A percentile compares a stretch with the other conserved stretches of the same genome.
Conservation (phyloP, 2,329 filamentous ascomycete species). For the Penicillium aurantiogriseum region DNA sequence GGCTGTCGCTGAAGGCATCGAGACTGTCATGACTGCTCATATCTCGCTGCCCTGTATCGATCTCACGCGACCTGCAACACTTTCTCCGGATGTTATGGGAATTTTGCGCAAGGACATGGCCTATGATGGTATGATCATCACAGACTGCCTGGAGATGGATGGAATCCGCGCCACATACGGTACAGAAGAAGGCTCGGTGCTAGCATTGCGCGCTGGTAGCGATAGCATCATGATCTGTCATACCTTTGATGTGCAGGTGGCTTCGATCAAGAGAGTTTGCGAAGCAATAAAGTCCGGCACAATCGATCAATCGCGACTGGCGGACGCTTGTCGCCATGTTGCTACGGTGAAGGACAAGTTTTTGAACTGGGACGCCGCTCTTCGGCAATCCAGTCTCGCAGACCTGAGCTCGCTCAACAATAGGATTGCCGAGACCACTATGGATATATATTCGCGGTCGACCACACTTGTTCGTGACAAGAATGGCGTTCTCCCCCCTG, state of each 20-base stretch:
- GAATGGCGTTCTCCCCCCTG: slow-evolving; percentile 34
- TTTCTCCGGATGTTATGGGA: slow-evolving; percentile 38
- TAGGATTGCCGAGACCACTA: slow-evolving; percentile 29
- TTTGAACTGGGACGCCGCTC: slow-evolving; percentile 32
- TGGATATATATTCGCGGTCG: slow-evolving; percentile 40
- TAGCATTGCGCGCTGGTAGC: slow-evolving; percentile 44
- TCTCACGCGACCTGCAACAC: slow-evolving; percentile 40
- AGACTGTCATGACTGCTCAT: slow-evolving; percentile 48
- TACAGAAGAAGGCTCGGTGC: slow-evolving; percentile 42
- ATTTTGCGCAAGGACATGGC: slow-evolving; percentile 45
- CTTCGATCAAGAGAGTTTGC: slow-evolving; percentile 41
- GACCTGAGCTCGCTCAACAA: slow-evolving; percentile 26
- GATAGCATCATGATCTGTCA: slow-evolving; percentile 50
- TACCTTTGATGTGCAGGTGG: slow-evolving; percentile 43
- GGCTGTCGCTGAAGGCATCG: slow-evolving; percentile 42
- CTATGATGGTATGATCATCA: slow-evolving; percentile 46
- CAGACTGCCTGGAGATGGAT: slow-evolving; percentile 49
- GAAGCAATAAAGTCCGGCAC: slow-evolving; percentile 38
- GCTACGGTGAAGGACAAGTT: slow-evolving; percentile 39
- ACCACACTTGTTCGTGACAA: slow-evolving; percentile 42
- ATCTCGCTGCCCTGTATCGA: slow-evolving; percentile 42
- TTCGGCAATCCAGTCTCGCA: slow-evolving; percentile 19
- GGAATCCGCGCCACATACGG: slow-evolving; percentile 43
- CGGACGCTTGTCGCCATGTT: slow-evolving; percentile 38
- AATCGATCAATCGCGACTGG: slow-evolving; percentile 32